A percentile compares a stretch with the other conserved stretches of the same genome.
These are phyloP conservation scores for Penicillium samsonianum DNA, from an alignment of 495 filamentous ascomycete species.

Conservation along the genomic window DNA sequence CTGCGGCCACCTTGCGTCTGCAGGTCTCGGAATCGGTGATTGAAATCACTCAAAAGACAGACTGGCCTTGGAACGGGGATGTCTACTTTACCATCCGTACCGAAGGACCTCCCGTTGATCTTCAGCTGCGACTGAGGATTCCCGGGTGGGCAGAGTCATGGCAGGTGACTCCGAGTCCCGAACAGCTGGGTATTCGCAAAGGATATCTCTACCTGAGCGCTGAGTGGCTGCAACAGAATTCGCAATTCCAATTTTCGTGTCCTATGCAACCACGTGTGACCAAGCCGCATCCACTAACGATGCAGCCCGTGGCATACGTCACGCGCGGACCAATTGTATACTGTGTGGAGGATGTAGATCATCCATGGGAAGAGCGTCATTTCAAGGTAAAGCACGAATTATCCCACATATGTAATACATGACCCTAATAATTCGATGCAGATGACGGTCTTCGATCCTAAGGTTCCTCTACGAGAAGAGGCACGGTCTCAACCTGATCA, in stretches of 20 bases:
- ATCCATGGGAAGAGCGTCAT: slow-evolving; percentile 58
- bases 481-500: slow-evolving; percentile 21
- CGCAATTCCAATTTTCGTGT: slow-evolving; percentile 38
- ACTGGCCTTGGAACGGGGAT: slow-evolving; percentile 59
- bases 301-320: slow-evolving; percentile 50
- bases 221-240: slow-evolving; percentile 34
- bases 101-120: slow-evolving; percentile 25
- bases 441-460: slow-evolving; percentile 27
- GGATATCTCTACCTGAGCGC: slow-evolving; percentile 51
- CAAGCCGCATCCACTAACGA: slow-evolving; percentile 53
- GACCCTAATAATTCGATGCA: slow-evolving; percentile 4
- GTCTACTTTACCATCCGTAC: slow-evolving; percentile 42
- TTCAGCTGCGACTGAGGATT: slow-evolving; percentile 47
- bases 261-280: slow-evolving; percentile 49
- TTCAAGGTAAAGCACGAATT: slow-evolving; percentile 45
- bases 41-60: slow-evolving; percentile 46
- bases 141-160: slow-evolving; percentile 52
- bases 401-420: not conserved
- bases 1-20: slow-evolving; percentile 46
- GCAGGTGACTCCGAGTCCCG: slow-evolving; percentile 32
- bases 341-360: slow-evolving; percentile 59
- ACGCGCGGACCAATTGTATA: slow-evolving; percentile 59
- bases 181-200: slow-evolving; percentile 32
- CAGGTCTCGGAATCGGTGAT: slow-evolving; percentile 36
- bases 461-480: slow-evolving; percentile 22